Conservation (phyloP, 306 rosid genomes). For the Medicago lupulina region DNA sequence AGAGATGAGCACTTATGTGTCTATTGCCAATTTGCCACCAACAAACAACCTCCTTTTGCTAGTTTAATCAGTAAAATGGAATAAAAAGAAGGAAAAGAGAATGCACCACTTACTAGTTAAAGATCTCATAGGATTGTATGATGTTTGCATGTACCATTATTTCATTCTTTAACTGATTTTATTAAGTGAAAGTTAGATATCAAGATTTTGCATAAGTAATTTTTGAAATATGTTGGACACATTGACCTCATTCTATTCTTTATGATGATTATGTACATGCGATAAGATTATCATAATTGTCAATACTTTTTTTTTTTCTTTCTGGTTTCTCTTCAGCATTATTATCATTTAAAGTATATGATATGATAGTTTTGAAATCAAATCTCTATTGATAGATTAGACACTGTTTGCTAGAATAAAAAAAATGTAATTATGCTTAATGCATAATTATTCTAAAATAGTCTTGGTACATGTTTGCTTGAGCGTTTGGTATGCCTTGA, state of each 20-base stretch:
- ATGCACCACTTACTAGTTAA: slow-evolving; percentile 32
- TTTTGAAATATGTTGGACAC: slow-evolving; percentile 32
- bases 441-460: background rate
- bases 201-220: slow-evolving; percentile 44
- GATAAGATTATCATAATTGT: background rate
- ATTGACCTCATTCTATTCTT: slow-evolving; percentile 30
- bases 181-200: slow-evolving; percentile 50
- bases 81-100: slow-evolving; percentile 21
- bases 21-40: background rate
- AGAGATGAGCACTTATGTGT: slow-evolving; percentile 23
- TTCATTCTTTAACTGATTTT: slow-evolving; percentile 31
- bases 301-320: no score
- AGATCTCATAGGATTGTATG: slow-evolving; percentile 15
- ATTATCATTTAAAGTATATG: background rate
- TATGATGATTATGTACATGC: slow-evolving; percentile 25
- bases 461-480: no score
- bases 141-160: background rate
- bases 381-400: background rate
- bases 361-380: background rate
- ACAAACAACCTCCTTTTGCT: slow-evolving; percentile 26
- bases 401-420: background rate
- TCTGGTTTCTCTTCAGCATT: background rate
- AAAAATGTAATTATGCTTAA: slow-evolving; percentile 17
- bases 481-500: no score
- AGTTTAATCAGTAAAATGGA: slow-evolving; percentile 29